Conservation (phyloP, 768 basidiomycete genomes). For the Ramaria rubella region DNA sequence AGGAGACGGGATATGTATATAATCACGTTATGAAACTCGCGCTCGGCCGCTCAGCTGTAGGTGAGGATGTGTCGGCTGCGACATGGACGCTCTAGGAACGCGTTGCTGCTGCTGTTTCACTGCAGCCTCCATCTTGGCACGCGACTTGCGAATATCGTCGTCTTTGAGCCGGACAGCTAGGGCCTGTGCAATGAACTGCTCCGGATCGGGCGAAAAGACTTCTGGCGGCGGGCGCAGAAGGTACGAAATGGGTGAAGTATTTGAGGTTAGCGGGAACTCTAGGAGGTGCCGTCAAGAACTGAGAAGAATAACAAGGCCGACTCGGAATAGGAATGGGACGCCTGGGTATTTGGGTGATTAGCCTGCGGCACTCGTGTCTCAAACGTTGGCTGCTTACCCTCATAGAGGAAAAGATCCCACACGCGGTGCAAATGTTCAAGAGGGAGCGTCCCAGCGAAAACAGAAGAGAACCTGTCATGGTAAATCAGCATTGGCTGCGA, state of each 20-base stretch:
- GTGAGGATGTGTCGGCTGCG: constrained; percentile 8
- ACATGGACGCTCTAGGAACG: neutral
- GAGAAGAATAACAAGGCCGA: constrained; percentile 58
- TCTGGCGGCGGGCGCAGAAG: constrained; percentile 46
- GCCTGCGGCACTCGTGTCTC: neutral
- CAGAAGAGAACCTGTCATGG: constrained; percentile 56
- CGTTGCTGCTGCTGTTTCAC: constrained; percentile 43
- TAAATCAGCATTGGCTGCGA: neutral
- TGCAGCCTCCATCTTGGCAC: constrained; percentile 65
- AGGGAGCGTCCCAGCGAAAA: constrained; percentile 66
- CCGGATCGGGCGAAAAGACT: constrained; percentile 51
- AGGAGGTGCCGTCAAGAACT: constrained; percentile 56
- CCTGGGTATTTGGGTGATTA: constrained; percentile 35
- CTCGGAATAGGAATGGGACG: constrained; percentile 65
- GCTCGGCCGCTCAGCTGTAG: neutral
- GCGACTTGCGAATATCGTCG: constrained; percentile 70
- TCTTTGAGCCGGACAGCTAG: constrained; percentile 69
- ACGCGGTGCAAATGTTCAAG: constrained; percentile 60
- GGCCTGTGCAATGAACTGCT: constrained; percentile 55
- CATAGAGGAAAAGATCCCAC: constrained; percentile 80
- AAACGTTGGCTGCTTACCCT: constrained; percentile 42
- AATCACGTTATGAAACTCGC: neutral
- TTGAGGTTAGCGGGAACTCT: constrained; percentile 28
- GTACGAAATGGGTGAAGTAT: constrained; percentile 40
- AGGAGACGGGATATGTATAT: too few species aligned